Conservation (phyloP, 352 stramenopile genomes). For the Thraustochytrium sp. region DNA sequence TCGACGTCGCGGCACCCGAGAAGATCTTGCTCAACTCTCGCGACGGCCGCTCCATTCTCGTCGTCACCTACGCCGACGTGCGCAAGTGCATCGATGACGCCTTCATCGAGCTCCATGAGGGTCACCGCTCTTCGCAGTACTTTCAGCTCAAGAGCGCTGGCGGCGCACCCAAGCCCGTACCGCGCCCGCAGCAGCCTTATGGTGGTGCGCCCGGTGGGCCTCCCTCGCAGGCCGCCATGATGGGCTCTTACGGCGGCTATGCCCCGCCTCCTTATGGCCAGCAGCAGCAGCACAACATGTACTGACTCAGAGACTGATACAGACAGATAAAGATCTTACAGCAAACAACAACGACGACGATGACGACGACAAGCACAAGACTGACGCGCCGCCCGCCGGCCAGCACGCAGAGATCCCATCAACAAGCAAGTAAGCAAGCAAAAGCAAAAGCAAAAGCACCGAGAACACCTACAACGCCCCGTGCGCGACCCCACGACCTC, state of each 20-base stretch:
- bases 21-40: slow-evolving; percentile 70
- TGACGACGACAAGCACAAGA: too few relatives aligned
- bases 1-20: slow-evolving; percentile 70
- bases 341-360: not conserved
- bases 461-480: too few relatives aligned
- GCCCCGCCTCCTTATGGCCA: too few relatives aligned
- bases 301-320: not conserved
- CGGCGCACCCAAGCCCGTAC: not conserved
- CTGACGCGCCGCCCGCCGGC: too few relatives aligned
- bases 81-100: slow-evolving; percentile 61
- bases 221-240: not conserved
- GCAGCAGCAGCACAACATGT: not conserved
- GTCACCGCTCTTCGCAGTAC: slow-evolving; percentile 11
- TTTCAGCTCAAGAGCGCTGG: slow-evolving; percentile 3
- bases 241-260: too few relatives aligned
- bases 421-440: too few relatives aligned
- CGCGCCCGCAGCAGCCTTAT: not conserved
- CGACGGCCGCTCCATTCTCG: slow-evolving; percentile 71
- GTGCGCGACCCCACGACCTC: too few relatives aligned
- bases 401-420: too few relatives aligned
- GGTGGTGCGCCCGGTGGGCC: not conserved
- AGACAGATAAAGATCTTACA: too few relatives aligned
- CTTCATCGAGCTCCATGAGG: slow-evolving; percentile 57
- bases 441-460: too few relatives aligned
- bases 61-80: slow-evolving; percentile 73